Evolutionary conservation across 2,329 filamentous ascomycete genomes (phyloP).

Genomic region (Talaromyces verruculosus): DNA sequence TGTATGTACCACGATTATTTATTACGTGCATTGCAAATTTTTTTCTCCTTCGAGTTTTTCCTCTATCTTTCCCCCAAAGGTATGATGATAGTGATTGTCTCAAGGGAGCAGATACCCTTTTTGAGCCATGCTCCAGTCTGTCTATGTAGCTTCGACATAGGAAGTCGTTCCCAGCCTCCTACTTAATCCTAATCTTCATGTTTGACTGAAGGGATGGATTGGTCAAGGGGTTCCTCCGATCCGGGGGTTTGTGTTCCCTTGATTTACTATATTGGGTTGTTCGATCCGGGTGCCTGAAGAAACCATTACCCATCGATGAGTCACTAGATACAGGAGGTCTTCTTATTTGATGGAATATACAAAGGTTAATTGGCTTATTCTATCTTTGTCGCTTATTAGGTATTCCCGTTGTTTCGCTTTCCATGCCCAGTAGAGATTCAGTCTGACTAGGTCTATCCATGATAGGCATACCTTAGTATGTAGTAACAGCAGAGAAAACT

Average conservation of each 20-base stretch:
- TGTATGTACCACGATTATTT: background rate
- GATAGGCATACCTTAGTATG: background rate
- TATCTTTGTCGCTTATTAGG: background rate
- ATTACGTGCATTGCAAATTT: background rate
- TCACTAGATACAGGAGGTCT: background rate
- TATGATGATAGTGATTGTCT: background rate
- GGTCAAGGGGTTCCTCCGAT: background rate
- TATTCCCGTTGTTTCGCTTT: background rate
- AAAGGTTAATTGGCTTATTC: background rate
- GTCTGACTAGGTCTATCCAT: background rate
- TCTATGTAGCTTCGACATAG: background rate
- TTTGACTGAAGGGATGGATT: background rate
- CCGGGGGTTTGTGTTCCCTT: background rate
- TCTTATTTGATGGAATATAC: background rate
- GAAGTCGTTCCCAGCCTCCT: background rate
- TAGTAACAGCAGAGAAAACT: background rate
- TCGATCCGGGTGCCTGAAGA: background rate
- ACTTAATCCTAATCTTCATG: background rate
- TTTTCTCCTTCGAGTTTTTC: background rate
- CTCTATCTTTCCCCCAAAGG: background rate
- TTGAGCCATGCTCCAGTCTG: background rate
- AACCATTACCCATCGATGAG: background rate
- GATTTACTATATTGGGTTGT: background rate
- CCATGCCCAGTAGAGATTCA: background rate
- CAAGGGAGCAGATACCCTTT: constrained; percentile 3